phyloP scores from a whole-genome alignment of 2,329 filamentous ascomycete genomes.

The Aspergillus transmontanensis region DNA sequence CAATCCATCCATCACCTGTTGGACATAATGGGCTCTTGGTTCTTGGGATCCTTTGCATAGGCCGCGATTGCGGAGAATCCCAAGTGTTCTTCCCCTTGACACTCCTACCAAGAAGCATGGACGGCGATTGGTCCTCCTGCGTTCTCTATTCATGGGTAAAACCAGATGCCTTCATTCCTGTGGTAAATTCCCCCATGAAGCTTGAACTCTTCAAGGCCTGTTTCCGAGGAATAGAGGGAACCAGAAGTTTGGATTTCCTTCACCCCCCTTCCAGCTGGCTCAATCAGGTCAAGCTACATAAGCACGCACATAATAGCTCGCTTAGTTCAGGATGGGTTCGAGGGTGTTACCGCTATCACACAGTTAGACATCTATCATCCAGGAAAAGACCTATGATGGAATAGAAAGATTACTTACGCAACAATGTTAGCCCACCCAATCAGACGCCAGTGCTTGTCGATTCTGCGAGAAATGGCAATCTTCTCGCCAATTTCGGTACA shows the following conservation, averaged over 20 bases:
- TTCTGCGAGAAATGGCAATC: constrained; percentile 92
- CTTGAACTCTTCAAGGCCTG: constrained; percentile 21
- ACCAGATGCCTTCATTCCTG: constrained; percentile 32
- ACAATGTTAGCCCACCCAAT: constrained; percentile 88
- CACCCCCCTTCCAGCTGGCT: constrained; percentile 16
- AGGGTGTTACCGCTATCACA: constrained; percentile 48
- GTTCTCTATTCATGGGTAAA: constrained; percentile 37
- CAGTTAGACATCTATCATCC: constrained; percentile 17
- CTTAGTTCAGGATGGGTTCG: constrained; percentile 47
- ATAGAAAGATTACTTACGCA: constrained; percentile 41
- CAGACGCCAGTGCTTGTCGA: constrained; percentile 98
- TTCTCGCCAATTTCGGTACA: constrained; percentile 98
- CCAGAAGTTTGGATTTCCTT: constrained; percentile 4
- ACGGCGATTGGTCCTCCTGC: constrained; percentile 26
- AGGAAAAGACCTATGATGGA: neutral
- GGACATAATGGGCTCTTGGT: constrained; percentile 13
- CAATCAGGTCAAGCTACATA: constrained; percentile 17
- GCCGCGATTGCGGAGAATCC: constrained; percentile 8
- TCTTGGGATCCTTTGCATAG: constrained; percentile 11
- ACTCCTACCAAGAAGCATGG: constrained; percentile 16
- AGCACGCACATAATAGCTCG: constrained; percentile 10
- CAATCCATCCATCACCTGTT: constrained; percentile 17
- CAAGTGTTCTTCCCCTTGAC: constrained; percentile 12
- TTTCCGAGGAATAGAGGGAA: constrained; percentile 20
- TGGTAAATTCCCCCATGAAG: constrained; percentile 25